Evolutionary conservation across 345 rosid genomes (phyloP).

Genomic region (Melastoma malabathricum): DNA sequence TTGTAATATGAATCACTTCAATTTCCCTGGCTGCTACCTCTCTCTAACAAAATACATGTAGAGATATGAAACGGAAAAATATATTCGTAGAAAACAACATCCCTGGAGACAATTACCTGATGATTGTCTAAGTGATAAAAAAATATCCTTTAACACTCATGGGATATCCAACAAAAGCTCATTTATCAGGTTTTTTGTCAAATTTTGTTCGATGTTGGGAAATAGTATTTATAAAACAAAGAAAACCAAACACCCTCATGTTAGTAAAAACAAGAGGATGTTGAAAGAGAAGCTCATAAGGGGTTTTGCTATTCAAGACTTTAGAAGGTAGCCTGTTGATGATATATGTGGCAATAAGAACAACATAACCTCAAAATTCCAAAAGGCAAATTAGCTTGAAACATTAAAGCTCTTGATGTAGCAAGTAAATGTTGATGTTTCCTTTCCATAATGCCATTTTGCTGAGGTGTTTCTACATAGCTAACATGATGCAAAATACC

Average conservation of each 20-base stretch:
- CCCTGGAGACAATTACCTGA: background rate
- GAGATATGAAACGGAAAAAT: slow-evolving; percentile 1
- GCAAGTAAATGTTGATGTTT: background rate
- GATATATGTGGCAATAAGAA: background rate
- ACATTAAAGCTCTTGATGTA: background rate
- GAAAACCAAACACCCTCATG: background rate
- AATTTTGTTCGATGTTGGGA: background rate
- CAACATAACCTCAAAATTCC: background rate
- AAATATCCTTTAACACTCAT: background rate
- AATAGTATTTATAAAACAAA: background rate
- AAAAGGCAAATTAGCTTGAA: background rate
- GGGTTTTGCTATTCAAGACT: background rate
- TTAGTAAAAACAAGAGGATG: background rate
- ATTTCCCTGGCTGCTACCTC: no score
- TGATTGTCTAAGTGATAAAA: background rate
- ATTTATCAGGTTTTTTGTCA: background rate
- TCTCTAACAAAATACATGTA: no score
- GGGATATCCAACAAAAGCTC: background rate
- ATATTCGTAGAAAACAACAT: slow-evolving; percentile 1
- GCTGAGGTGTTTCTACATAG: background rate
- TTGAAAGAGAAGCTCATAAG: background rate
- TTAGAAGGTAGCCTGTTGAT: background rate
- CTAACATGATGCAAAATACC: background rate
- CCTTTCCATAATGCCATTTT: background rate
- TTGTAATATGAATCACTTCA: no score